Evolutionary conservation across 441 rosid species (phyloP), one percentile per base, ranked within the genome.

Genomic region (Rhodomyrtus psidioides): DNA sequence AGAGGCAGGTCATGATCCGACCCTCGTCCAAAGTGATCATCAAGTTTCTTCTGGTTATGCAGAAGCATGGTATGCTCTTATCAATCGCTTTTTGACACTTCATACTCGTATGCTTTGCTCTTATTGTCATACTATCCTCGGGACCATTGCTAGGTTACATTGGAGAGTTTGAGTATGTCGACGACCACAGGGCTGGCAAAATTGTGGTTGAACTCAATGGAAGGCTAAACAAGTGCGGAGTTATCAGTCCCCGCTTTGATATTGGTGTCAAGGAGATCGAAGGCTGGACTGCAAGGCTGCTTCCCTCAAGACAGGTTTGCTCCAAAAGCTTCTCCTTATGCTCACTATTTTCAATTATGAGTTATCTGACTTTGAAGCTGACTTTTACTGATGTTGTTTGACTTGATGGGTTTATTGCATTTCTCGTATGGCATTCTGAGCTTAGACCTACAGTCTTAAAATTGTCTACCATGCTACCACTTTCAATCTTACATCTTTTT

Each of bases 121-220:
- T 53, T 3, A 34, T 51, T 82, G 24, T 12, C 60, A 3, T 51
- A 21, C 14, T 30, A 16, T 53, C 30, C 28, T 55, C 39, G 62
- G 53, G 3, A 30, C 51, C n/a, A 34, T 55, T 53, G 2, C 14
- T 44, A 91, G 96, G 96, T 34, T 94, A 94, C 83, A 91, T 94
- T 87, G 96, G 95, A 17, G 95, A 94, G 91, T 94, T 94, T 23
- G 95, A 94, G 88, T 93, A 90, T 15, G 95, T 94, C 7, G 96
- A 94, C 15, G 96, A 94, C 82, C 96, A 93, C 91, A 91, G 95
- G 86, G 13, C 94, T 59, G 96, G 96, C 53, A 93, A 94, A 87
- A 93, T 94, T 30, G 95, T 94, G 83, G 96, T 93, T 26, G 95
- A 94, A 84, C 86, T 94, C 84, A 94, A 94, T 17, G 96, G 95